Conservation (phyloP, 2,329 filamentous ascomycete species). For the Arthroderma sp. region DNA sequence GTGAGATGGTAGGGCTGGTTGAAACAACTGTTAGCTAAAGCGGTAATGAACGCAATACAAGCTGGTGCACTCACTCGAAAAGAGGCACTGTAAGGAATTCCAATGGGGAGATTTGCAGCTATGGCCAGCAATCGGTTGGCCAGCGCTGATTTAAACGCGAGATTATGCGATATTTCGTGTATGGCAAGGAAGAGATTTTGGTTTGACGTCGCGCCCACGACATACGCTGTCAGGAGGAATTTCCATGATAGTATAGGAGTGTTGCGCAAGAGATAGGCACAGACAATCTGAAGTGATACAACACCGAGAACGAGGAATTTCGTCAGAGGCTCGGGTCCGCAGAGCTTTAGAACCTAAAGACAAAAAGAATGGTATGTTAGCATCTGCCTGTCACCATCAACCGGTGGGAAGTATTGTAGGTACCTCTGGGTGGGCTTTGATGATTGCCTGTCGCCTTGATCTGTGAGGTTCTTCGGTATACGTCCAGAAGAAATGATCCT, state of each 20-base stretch:
- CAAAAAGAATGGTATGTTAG: slow-evolving; percentile 3
- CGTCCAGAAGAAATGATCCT: slow-evolving; percentile 84
- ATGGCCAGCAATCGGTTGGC: slow-evolving; percentile 81
- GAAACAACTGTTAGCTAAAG: not conserved
- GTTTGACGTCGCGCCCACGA: slow-evolving; percentile 88
- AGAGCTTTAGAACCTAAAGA: slow-evolving; percentile 79
- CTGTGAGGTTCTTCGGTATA: slow-evolving; percentile 97
- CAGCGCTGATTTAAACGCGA: slow-evolving; percentile 70
- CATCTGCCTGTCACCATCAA: not conserved
- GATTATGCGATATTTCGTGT: slow-evolving; percentile 96
- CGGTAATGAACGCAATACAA: too few relatives aligned
- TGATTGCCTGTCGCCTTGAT: slow-evolving; percentile 80
- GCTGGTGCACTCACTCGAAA: slow-evolving; percentile 54
- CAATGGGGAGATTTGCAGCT: slow-evolving; percentile 90
- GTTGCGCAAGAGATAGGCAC: slow-evolving; percentile 63
- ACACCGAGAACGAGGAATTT: slow-evolving; percentile 84
- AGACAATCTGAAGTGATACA: slow-evolving; percentile 64
- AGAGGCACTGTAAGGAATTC: slow-evolving; percentile 86
- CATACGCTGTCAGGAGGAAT: slow-evolving; percentile 78
- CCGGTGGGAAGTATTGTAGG: slow-evolving; percentile 8
- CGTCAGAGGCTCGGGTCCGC: slow-evolving; percentile 86
- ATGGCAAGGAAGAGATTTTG: slow-evolving; percentile 98
- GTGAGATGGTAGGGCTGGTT: slow-evolving; percentile 87
- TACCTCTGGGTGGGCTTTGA: slow-evolving; percentile 95
- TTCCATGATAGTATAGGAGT: slow-evolving; percentile 68